phyloP scores from a whole-genome alignment of 176 grass and related monocot genomes.

The Metroxylon sagu region DNA sequence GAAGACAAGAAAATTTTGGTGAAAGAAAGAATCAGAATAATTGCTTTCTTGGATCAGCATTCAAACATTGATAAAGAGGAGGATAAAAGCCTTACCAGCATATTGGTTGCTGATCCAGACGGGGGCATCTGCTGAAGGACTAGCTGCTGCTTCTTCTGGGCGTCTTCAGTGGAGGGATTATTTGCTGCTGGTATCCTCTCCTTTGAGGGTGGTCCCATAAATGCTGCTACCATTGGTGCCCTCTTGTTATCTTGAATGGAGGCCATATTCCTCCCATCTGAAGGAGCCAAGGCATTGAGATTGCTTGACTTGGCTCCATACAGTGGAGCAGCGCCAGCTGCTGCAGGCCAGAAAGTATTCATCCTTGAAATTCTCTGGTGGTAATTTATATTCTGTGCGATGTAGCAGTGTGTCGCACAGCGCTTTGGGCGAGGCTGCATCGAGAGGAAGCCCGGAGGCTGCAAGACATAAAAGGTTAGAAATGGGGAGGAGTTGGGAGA shows the following conservation, averaged over 20 bases:
- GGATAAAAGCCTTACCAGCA: conserved; percentile 41
- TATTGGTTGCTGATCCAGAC: conserved; percentile 36
- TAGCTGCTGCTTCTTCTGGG: conserved; percentile 57
- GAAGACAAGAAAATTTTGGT: conserved; percentile 12
- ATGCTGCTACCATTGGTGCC: conserved; percentile 23
- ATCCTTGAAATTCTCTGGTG: conserved; percentile 63
- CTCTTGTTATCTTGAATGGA: conserved; percentile 52
- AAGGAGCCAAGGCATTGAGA: conserved; percentile 47
- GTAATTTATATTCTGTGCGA: conserved; percentile 69
- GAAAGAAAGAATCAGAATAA: neutral
- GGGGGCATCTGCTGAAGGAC: conserved; percentile 56
- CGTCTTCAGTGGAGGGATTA: conserved; percentile 37
- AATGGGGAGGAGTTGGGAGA: neutral
- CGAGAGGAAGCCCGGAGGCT: conserved; percentile 47
- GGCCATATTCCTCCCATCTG: conserved; percentile 39
- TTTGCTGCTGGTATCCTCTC: conserved; percentile 39
- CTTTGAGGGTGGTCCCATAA: conserved; percentile 36
- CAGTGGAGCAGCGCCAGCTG: conserved; percentile 35
- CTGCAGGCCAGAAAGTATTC: conserved; percentile 63
- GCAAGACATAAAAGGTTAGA: conserved; percentile 15
- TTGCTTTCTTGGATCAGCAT: too few relatives aligned
- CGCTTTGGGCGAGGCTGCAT: conserved; percentile 54
- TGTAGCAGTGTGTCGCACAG: conserved; percentile 72
- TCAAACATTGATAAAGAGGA: neutral
- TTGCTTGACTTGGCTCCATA: conserved; percentile 60